A percentile compares a stretch with the other conserved stretches of the same genome.
Evolutionary conservation across 768 basidiomycete genomes (phyloP).

Genomic region (Serendipita vermifera): DNA sequence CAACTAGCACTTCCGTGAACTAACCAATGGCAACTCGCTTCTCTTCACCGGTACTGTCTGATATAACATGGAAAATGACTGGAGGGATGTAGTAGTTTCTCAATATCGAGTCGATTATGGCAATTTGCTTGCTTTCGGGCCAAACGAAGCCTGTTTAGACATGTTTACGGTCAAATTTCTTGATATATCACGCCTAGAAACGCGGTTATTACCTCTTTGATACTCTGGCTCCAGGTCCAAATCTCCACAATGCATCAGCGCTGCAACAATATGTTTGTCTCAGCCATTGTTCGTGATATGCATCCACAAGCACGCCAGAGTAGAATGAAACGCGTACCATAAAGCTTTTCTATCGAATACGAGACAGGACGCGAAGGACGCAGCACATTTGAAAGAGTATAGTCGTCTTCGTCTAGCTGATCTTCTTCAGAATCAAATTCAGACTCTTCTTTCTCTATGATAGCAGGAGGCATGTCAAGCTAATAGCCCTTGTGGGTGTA

Average conservation of each 20-base stretch:
- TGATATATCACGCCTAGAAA: not conserved
- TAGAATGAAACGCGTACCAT: no score
- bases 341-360: conserved; percentile 33
- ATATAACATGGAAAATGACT: conserved; percentile 53
- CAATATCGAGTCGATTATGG: conserved; percentile 63
- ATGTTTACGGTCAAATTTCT: not conserved
- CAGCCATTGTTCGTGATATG: no score
- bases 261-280: no score
- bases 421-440: no score
- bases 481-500: no score
- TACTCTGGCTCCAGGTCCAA: conserved; percentile 68
- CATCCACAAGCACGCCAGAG: no score
- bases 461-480: no score
- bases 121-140: conserved; percentile 61
- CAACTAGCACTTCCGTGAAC: conserved; percentile 7
- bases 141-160: conserved; percentile 52
- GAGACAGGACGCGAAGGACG: conserved; percentile 28
- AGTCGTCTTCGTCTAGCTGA: no score
- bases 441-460: no score
- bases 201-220: conserved; percentile 42
- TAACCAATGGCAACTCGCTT: conserved; percentile 16
- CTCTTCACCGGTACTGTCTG: conserved; percentile 41
- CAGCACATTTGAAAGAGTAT: conserved; percentile 24
- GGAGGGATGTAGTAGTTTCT: conserved; percentile 64
- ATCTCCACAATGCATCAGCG: conserved; percentile 23